phyloP scores from a whole-genome alignment of 495 filamentous ascomycete species.

The Glarea lozoyensis region DNA sequence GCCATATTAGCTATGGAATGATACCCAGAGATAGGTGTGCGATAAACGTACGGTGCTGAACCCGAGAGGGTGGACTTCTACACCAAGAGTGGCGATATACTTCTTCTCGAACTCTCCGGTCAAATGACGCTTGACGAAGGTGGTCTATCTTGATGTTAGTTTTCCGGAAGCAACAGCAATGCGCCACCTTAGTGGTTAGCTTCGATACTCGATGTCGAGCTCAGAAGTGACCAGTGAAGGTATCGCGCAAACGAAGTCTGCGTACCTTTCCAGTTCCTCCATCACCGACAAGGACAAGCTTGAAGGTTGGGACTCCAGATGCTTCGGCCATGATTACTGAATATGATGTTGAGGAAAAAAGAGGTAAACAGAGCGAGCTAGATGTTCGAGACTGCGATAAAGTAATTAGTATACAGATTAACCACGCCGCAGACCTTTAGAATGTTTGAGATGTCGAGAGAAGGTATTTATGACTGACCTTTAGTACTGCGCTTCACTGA shows the following conservation, averaged over 20 bases:
- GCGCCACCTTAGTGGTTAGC: no score
- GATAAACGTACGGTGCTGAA: conserved; percentile 81
- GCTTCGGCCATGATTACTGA: conserved; percentile 49
- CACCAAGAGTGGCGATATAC: conserved; percentile 99
- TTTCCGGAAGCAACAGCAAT: no score
- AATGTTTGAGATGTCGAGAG: background rate
- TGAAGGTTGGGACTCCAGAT: conserved; percentile 66
- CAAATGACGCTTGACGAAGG: conserved; percentile 99
- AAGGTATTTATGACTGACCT: conserved; percentile 1
- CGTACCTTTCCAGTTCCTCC: conserved; percentile 99
- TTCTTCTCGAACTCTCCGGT: conserved; percentile 99
- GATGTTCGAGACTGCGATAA: conserved; percentile 16
- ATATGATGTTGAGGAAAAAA: conserved; percentile 24
- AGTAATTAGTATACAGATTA: conserved; percentile 14
- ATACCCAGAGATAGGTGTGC: background rate
- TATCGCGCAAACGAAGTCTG: conserved; percentile 3
- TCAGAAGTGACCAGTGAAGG: background rate
- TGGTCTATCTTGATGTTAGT: conserved; percentile 59
- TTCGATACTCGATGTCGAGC: no score
- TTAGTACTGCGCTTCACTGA: conserved; percentile 8
- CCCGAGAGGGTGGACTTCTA: conserved; percentile 92
- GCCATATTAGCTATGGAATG: conserved; percentile 28
- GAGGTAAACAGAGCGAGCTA: conserved; percentile 30
- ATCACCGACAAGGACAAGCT: conserved; percentile 99
- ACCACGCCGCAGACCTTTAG: background rate